Percentiles rank a stretch among this genome's conserved stretches.
These are phyloP conservation scores for Colletotrichum gloeosporioides DNA, from an alignment of 2,329 filamentous ascomycete species.

Conservation along the genomic window DNA sequence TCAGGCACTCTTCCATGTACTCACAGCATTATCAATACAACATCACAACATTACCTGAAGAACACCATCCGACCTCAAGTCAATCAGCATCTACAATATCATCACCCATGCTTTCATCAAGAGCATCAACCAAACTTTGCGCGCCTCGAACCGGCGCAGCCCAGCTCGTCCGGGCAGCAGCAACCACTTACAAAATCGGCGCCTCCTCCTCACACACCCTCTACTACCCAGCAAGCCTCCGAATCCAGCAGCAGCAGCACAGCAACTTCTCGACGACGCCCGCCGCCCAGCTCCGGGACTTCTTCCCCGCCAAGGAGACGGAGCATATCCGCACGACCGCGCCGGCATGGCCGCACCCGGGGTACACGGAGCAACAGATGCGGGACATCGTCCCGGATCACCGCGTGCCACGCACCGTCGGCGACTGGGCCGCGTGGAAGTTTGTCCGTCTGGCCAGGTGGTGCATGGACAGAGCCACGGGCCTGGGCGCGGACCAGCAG, in stretches of 20 bases:
- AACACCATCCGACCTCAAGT: not conserved
- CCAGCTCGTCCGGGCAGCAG: slow-evolving; percentile 27
- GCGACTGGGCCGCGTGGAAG: slow-evolving; percentile 80
- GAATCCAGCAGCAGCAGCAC: slow-evolving; percentile 30
- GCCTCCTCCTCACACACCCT: not conserved
- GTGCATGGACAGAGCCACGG: slow-evolving; percentile 82
- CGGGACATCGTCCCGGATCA: slow-evolving; percentile 75
- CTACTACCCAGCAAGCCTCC: slow-evolving; percentile 28
- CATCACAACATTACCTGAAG: not conserved
- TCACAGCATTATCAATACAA: not conserved
- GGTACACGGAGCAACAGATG: slow-evolving; percentile 84
- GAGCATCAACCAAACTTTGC: slow-evolving; percentile 29
- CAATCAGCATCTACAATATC: not conserved
- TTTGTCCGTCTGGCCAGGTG: slow-evolving; percentile 79
- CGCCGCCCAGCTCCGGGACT: slow-evolving; percentile 53
- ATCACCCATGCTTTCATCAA: slow-evolving; percentile 31
- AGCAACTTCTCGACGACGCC: slow-evolving; percentile 56
- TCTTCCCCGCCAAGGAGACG: slow-evolving; percentile 68
- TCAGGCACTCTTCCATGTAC: not conserved
- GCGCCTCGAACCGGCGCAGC: slow-evolving; percentile 27
- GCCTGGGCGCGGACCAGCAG: slow-evolving; percentile 74
- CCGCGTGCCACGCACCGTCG: slow-evolving; percentile 72
- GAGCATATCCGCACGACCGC: slow-evolving; percentile 66
- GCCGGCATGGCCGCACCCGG: slow-evolving; percentile 73
- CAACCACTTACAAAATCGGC: slow-evolving; percentile 1